These are phyloP conservation scores for Blastocrithidia nonstop DNA, from an alignment of 208 protist genomes.

Conservation along the genomic window DNA sequence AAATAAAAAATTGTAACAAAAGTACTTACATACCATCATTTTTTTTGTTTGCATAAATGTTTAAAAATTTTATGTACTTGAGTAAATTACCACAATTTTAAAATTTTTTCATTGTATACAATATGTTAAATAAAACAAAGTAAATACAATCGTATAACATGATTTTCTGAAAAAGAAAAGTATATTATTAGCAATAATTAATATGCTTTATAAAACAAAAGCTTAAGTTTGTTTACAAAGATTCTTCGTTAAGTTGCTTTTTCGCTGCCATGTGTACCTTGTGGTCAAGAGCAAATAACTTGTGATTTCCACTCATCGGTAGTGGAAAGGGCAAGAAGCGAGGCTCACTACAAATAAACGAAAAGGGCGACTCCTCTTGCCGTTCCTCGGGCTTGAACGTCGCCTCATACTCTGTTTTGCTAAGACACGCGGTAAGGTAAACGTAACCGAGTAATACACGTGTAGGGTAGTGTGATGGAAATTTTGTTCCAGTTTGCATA, in stretches of 20 bases:
- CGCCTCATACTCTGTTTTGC: constrained; percentile 36
- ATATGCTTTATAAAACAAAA: too few species aligned
- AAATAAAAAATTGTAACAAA: too few species aligned
- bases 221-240: neutral
- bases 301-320: constrained; percentile 82
- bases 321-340: constrained; percentile 67
- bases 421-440: constrained; percentile 64
- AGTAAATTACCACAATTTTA: too few species aligned
- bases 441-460: constrained; percentile 82
- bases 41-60: too few species aligned
- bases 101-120: too few species aligned
- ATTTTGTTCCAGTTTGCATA: constrained; percentile 16
- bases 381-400: constrained; percentile 33
- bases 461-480: constrained; percentile 83
- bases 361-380: constrained; percentile 70
- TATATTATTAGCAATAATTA: too few species aligned
- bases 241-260: constrained; percentile 60
- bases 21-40: too few species aligned
- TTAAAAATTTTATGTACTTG: too few species aligned
- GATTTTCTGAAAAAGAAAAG: too few species aligned
- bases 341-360: constrained; percentile 75
- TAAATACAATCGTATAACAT: too few species aligned
- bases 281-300: constrained; percentile 76
- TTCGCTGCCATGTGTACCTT: constrained; percentile 45
- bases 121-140: too few species aligned